These are phyloP conservation scores for Boletus pseudo-olivaceus DNA, from an alignment of 768 basidiomycete species.

Conservation along the genomic window DNA sequence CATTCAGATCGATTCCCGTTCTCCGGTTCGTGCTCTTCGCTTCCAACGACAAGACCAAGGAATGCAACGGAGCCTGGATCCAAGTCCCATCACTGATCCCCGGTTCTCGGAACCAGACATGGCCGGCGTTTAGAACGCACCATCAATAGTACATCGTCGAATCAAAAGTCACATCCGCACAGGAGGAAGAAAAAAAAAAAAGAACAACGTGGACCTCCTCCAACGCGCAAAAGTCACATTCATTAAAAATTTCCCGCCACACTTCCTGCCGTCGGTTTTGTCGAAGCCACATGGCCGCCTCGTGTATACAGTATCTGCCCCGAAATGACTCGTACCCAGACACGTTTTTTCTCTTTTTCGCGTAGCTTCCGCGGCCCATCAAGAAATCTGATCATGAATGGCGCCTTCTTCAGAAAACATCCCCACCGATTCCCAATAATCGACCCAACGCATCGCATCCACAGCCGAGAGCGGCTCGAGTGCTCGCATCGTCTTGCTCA, in stretches of 20 bases:
- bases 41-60: background rate
- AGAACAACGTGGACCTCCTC: background rate
- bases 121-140: background rate
- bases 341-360: background rate
- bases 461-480: constrained; percentile 23
- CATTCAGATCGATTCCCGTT: background rate
- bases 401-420: constrained; percentile 15
- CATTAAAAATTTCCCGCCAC: background rate
- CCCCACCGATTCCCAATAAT: constrained; percentile 35
- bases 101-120: background rate
- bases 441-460: constrained; percentile 35
- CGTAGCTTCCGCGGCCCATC: background rate
- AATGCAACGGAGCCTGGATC: background rate
- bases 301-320: background rate
- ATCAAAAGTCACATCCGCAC: background rate
- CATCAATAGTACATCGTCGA: background rate
- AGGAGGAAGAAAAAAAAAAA: too few species aligned
- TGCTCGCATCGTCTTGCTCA: constrained; percentile 34
- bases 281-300: background rate
- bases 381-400: background rate
- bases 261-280: background rate
- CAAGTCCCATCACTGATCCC: background rate
- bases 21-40: constrained; percentile 3
- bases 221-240: background rate
- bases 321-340: background rate